Conservation (phyloP, 1,139 yeast genomes). For the Candida sojae region DNA sequence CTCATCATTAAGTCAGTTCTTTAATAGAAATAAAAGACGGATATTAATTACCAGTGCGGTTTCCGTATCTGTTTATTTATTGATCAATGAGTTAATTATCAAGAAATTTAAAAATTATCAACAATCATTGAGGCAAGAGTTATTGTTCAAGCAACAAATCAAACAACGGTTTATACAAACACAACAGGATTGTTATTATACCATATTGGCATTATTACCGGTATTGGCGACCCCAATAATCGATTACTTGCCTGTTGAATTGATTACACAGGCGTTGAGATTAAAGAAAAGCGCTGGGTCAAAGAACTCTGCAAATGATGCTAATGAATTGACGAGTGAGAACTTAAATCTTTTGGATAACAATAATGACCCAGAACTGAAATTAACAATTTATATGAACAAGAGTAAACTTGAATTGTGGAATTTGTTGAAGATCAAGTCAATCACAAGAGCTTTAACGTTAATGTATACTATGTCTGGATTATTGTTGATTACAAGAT, state of each 20-base stretch:
- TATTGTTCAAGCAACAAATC: constrained; percentile 78
- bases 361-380: constrained; percentile 25
- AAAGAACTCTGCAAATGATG: constrained; percentile 19
- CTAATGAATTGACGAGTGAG: constrained; percentile 40
- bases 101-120: constrained; percentile 66
- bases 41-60: constrained; percentile 59
- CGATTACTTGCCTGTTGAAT: constrained; percentile 68
- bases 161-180: constrained; percentile 81
- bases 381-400: constrained; percentile 31
- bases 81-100: constrained; percentile 59
- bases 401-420: constrained; percentile 78
- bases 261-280: constrained; percentile 70
- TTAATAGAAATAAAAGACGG: constrained; percentile 64
- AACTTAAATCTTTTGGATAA: constrained; percentile 38
- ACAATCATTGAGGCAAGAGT: constrained; percentile 69
- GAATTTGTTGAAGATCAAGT: constrained; percentile 76
- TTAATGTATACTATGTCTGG: constrained; percentile 70
- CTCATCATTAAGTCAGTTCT: constrained; percentile 55
- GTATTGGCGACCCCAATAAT: constrained; percentile 68
- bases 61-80: constrained; percentile 57
- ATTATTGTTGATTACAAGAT: constrained; percentile 71
- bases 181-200: constrained; percentile 85
- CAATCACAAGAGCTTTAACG: constrained; percentile 74
- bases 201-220: constrained; percentile 81
- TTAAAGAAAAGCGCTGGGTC: constrained; percentile 45